Percentiles rank a stretch among this genome's conserved stretches.
phyloP scores from a whole-genome alignment of 73 alveolate species.

The Urostyla sp. region DNA sequence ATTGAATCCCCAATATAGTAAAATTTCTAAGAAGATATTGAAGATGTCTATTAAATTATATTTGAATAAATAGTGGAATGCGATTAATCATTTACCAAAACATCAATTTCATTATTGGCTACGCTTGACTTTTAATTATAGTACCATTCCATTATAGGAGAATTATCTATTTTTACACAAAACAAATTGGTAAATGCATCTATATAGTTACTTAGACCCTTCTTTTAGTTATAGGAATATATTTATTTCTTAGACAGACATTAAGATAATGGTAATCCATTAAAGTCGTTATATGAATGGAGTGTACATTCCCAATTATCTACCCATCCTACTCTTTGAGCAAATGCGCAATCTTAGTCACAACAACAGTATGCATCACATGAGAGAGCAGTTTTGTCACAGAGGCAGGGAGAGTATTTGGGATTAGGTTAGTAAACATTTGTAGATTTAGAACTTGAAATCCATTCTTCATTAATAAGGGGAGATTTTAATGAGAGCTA shows the following conservation, averaged over 20 bases:
- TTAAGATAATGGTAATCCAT: slow-evolving; percentile 32
- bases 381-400: slow-evolving; percentile 40
- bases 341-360: slow-evolving; percentile 38
- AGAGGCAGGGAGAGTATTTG: slow-evolving; percentile 16
- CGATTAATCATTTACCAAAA: neutral
- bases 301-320: neutral
- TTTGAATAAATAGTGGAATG: slow-evolving; percentile 6
- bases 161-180: slow-evolving; percentile 34
- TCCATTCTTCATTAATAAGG: slow-evolving; percentile 14
- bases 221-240: slow-evolving; percentile 12
- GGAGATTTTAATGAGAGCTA: neutral
- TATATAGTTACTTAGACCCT: slow-evolving; percentile 3
- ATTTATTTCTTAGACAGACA: slow-evolving; percentile 5
- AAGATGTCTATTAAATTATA: neutral
- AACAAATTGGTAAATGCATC: slow-evolving; percentile 39
- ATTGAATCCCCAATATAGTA: slow-evolving; percentile 32
- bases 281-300: neutral
- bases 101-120: slow-evolving; percentile 41
- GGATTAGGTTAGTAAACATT: slow-evolving; percentile 19
- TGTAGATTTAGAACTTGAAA: slow-evolving; percentile 3
- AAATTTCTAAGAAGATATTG: neutral
- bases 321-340: slow-evolving; percentile 6
- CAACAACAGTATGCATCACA: slow-evolving; percentile 52
- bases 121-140: slow-evolving; percentile 10
- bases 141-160: slow-evolving; percentile 48